A percentile compares a stretch with the other conserved stretches of the same genome.
Conservation (phyloP, 164 flowering plant genomes). For the Piper longum region DNA sequence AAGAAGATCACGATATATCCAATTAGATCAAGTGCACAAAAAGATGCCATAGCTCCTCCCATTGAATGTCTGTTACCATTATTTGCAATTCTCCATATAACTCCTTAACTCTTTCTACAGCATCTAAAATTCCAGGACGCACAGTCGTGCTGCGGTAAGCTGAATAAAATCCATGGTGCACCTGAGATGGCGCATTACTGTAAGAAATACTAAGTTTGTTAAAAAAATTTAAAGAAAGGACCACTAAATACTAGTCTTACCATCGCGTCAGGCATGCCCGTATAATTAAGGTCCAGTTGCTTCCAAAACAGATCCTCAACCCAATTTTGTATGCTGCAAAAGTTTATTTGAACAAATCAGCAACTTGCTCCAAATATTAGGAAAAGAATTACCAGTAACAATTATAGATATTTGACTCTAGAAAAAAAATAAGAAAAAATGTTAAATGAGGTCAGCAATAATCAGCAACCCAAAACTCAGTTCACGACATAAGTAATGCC, state of each 20-base stretch:
- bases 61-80: slow-evolving; percentile 92
- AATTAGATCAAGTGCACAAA: slow-evolving; percentile 77
- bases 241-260: slow-evolving; percentile 17
- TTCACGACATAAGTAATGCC: no score
- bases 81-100: slow-evolving; percentile 51
- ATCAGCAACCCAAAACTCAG: no score
- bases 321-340: slow-evolving; percentile 87
- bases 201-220: neutral
- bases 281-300: slow-evolving; percentile 77
- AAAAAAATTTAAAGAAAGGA: neutral
- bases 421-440: no score
- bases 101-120: slow-evolving; percentile 51
- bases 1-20: slow-evolving; percentile 21
- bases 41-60: slow-evolving; percentile 99
- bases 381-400: no score
- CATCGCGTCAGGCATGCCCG: slow-evolving; percentile 88
- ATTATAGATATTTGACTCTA: no score
- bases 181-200: slow-evolving; percentile 30
- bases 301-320: slow-evolving; percentile 89
- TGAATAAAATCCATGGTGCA: slow-evolving; percentile 87
- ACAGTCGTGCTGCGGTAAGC: slow-evolving; percentile 88
- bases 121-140: slow-evolving; percentile 54
- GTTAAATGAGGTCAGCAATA: no score
- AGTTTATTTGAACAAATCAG: neutral
- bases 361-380: no score